Percentiles rank a stretch among this genome's conserved stretches.
Conservation (phyloP, 2,329 filamentous ascomycete species). For the Huntiella decipiens region DNA sequence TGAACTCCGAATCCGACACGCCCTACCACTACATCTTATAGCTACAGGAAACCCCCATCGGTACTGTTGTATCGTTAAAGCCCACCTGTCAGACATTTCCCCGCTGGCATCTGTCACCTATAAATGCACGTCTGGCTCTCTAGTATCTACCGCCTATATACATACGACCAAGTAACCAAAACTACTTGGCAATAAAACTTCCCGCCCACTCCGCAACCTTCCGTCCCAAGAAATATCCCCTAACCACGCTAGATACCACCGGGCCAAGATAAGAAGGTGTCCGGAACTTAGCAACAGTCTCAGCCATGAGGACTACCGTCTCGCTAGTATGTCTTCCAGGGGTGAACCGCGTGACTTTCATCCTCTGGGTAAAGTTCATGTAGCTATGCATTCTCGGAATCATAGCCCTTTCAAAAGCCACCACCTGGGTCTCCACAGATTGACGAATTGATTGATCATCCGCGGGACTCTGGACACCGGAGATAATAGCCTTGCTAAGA, state of each 20-base stretch:
- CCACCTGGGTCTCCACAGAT: conserved; percentile 18
- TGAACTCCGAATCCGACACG: too few relatives aligned
- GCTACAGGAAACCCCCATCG: too few relatives aligned
- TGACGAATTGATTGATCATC: too few relatives aligned
- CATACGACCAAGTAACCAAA: too few relatives aligned
- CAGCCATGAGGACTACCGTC: background rate
- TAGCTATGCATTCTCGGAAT: conserved; percentile 17
- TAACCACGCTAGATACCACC: background rate
- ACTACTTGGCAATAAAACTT: too few relatives aligned
- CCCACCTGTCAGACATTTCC: too few relatives aligned
- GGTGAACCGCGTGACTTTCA: conserved; percentile 19
- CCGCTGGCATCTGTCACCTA: too few relatives aligned
- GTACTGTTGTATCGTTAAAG: too few relatives aligned
- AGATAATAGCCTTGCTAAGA: conserved; percentile 26
- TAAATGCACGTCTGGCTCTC: too few relatives aligned
- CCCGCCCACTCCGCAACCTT: background rate
- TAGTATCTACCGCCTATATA: too few relatives aligned
- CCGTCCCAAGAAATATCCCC: background rate
- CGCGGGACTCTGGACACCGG: conserved; percentile 4
- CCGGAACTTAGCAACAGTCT: background rate
- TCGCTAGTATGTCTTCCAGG: background rate
- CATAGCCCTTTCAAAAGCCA: conserved; percentile 22
- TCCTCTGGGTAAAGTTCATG: conserved; percentile 23
- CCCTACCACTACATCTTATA: too few relatives aligned
- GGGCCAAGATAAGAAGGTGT: conserved; percentile 30